A percentile compares a stretch with the other conserved stretches of the same genome.
These are phyloP conservation scores for Elsinoe ampelina DNA, from an alignment of 2,329 filamentous ascomycete species.

Conservation along the genomic window DNA sequence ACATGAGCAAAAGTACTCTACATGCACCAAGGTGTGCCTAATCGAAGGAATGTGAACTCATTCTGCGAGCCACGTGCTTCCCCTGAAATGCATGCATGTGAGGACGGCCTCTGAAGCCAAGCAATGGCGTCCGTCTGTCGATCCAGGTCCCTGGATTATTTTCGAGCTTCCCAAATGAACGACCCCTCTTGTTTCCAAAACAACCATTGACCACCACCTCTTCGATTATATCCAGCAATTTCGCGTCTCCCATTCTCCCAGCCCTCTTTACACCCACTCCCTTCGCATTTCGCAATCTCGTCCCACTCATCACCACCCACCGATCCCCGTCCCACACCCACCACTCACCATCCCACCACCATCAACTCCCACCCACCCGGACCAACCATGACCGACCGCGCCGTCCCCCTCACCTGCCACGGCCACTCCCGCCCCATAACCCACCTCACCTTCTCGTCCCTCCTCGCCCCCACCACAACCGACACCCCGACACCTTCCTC, in stretches of 20 bases:
- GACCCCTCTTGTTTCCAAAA: background rate
- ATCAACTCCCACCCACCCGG: conserved; percentile 12
- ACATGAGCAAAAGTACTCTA: conserved; percentile 5
- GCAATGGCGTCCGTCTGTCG: background rate
- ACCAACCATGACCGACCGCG: conserved; percentile 37
- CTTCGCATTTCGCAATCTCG: background rate
- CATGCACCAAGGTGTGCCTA: background rate
- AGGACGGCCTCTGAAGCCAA: background rate
- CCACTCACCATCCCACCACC: background rate
- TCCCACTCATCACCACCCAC: background rate
- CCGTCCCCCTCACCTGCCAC: conserved; percentile 87
- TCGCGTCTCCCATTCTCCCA: background rate
- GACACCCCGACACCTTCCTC: conserved; percentile 14
- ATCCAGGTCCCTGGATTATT: background rate
- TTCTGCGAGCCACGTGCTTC: background rate
- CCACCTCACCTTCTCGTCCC: conserved; percentile 78
- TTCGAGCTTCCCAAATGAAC: background rate
- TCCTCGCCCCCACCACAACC: conserved; percentile 39
- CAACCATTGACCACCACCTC: background rate
- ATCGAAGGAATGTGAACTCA: background rate
- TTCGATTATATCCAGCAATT: background rate
- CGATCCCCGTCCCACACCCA: background rate
- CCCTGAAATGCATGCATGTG: background rate
- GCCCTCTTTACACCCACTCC: background rate
- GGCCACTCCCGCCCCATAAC: conserved; percentile 88